These are phyloP conservation scores for Microdochium nivale DNA, from an alignment of 2,329 filamentous ascomycete genomes.

Conservation along the genomic window DNA sequence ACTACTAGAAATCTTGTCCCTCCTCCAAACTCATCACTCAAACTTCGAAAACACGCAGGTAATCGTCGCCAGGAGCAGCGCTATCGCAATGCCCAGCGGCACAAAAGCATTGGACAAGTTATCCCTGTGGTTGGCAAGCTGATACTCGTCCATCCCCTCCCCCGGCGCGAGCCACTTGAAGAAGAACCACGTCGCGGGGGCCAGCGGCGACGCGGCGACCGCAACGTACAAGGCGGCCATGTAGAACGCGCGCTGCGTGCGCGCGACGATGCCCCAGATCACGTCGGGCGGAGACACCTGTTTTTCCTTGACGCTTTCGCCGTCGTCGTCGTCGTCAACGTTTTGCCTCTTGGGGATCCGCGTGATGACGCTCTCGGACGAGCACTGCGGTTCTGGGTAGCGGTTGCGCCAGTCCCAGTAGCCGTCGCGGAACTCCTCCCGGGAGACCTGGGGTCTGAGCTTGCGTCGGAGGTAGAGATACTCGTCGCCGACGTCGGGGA, in stretches of 20 bases:
- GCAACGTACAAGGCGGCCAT: neutral
- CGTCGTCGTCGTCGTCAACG: neutral
- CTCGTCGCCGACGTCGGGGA: neutral
- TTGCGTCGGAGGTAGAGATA: neutral
- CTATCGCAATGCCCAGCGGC: neutral
- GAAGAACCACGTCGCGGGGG: neutral
- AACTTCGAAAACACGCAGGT: neutral
- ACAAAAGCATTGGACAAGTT: neutral
- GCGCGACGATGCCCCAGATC: neutral
- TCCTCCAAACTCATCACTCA: neutral
- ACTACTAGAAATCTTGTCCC: too few species aligned
- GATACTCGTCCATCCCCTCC: neutral
- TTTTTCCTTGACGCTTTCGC: neutral
- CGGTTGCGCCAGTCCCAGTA: neutral
- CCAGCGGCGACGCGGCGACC: neutral
- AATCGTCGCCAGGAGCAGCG: neutral
- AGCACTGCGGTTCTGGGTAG: neutral
- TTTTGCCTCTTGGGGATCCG: neutral
- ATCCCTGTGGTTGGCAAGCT: neutral
- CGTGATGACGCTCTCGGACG: neutral
- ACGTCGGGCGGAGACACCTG: neutral
- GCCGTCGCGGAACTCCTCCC: neutral
- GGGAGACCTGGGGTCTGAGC: neutral
- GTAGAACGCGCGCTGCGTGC: neutral
- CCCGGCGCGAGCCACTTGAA: neutral